Percentiles rank a stretch among this genome's conserved stretches.
Evolutionary conservation across 129 eudicot genomes (phyloP).

Genomic region (Kitagawia praeruptora): DNA sequence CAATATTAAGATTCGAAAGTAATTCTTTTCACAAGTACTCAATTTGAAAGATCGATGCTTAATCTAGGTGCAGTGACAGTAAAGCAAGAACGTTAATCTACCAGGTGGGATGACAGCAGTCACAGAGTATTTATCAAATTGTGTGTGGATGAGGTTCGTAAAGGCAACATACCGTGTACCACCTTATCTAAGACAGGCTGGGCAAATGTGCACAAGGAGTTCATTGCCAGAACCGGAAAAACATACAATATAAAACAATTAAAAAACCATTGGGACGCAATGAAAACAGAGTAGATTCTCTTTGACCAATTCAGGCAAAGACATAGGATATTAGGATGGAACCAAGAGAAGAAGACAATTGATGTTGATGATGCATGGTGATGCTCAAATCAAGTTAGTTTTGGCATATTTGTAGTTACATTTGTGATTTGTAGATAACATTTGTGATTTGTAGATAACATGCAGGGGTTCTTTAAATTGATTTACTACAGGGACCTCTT

Average conservation of each 20-base stretch:
- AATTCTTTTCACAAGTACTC: background rate
- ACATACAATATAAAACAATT: background rate
- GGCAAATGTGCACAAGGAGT: background rate
- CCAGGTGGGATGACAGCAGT: background rate
- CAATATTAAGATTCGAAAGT: background rate
- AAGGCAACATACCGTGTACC: background rate
- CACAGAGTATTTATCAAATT: background rate
- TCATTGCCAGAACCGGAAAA: background rate
- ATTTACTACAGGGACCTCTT: too few species aligned
- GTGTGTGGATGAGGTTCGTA: background rate
- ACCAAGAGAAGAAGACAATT: background rate
- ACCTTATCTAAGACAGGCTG: constrained; percentile 1
- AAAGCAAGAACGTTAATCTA: background rate
- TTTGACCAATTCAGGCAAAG: background rate
- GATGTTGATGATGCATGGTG: background rate
- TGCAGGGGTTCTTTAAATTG: too few species aligned
- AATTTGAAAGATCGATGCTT: background rate
- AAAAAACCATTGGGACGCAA: background rate
- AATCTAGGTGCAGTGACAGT: background rate
- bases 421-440: background rate
- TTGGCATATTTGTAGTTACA: background rate
- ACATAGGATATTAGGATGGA: background rate
- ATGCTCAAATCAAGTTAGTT: background rate
- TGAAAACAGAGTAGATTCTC: background rate
- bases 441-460: too few species aligned